Base-by-base conservation (phyloP, 78 protist species). In the Dictyostelium intermedium region DNA sequence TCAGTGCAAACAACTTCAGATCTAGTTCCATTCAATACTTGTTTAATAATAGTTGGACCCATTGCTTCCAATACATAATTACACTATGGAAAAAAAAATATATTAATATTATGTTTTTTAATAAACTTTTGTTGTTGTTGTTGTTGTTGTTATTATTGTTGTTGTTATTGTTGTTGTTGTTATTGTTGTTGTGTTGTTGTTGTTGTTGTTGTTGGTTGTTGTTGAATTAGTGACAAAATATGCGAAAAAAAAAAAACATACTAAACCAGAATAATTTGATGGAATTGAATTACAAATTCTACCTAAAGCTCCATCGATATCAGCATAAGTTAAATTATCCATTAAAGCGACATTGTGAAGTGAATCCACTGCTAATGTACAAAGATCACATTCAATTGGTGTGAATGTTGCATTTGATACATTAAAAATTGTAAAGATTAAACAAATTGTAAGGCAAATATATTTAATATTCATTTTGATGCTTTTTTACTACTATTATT, bases 301-400 rank as follows among this genome's bases (percentile, higher is more conserved):
- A 27, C 34, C 70, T 5, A 84, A 13, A n/a, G 91, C 91, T 25
- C 8, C 20, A 32, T 69, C 73, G n/a, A 84, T 70, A 18, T 84
- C 72, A 30, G 34, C 34, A 41, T 84, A 66, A 20, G 79, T 84
- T 25, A 70, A 25, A 70, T 70, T 70, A 45, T 84, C 91, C 1
- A 39, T 18, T 4, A 9, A n/a, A n/a, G 27, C 69, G 0, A 84
- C 7, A 27, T 6, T 13, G 2, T 25, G 25, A 16, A 84, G 34
- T 41, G 76, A 39, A 47, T 84, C 91, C 0, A 84, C 45, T 1
- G 82, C 16, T 43, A 84, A 70, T 60, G 50, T 56, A 84, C 91
- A 84, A 8, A 84, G 47, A 84, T 84, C 91, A 70, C 91, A 84
- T 16, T 84, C 82, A 7, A 84, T 30, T 45, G 91, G 82, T 45